phyloP scores from a whole-genome alignment of 2,329 filamentous ascomycete genomes.

The Keithomyces neogunnii region DNA sequence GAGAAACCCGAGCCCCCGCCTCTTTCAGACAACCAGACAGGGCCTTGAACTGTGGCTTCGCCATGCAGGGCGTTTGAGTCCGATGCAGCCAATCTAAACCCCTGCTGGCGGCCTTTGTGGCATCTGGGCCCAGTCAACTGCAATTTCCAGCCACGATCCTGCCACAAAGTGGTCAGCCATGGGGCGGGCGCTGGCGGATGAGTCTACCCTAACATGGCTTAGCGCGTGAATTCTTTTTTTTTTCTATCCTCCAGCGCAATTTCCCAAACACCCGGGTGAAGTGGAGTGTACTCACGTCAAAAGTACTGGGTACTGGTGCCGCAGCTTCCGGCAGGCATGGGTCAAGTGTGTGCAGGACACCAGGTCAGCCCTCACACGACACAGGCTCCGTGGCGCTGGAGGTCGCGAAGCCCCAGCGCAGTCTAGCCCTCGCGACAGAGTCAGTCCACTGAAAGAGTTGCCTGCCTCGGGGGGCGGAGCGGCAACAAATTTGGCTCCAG shows the following conservation, averaged over 20 bases:
- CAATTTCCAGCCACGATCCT: conserved; percentile 7
- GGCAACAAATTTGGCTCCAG: too few relatives aligned
- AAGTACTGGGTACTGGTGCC: conserved; percentile 3
- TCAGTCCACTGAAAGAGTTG: too few relatives aligned
- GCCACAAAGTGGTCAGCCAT: background rate
- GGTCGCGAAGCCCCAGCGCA: too few relatives aligned
- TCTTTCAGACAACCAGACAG: conserved; percentile 1
- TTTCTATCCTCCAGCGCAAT: background rate
- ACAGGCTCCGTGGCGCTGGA: too few relatives aligned
- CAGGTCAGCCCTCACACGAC: background rate
- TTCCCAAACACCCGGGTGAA: background rate
- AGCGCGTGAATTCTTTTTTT: background rate
- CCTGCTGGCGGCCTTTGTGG: background rate
- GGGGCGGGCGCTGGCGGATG: background rate
- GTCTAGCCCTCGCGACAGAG: too few relatives aligned
- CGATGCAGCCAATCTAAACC: background rate
- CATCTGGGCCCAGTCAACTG: conserved; percentile 5
- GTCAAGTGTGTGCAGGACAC: background rate
- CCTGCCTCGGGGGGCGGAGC: too few relatives aligned
- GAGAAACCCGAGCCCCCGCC: background rate
- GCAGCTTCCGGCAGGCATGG: conserved; percentile 3
- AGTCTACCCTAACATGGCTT: background rate
- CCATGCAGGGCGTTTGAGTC: background rate
- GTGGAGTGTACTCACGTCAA: background rate
- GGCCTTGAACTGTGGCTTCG: background rate